Percentiles rank a stretch among this genome's conserved stretches.
These are phyloP conservation scores for Cordyceps pruinosa DNA, from an alignment of 2,329 filamentous ascomycete species.

Conservation along the genomic window DNA sequence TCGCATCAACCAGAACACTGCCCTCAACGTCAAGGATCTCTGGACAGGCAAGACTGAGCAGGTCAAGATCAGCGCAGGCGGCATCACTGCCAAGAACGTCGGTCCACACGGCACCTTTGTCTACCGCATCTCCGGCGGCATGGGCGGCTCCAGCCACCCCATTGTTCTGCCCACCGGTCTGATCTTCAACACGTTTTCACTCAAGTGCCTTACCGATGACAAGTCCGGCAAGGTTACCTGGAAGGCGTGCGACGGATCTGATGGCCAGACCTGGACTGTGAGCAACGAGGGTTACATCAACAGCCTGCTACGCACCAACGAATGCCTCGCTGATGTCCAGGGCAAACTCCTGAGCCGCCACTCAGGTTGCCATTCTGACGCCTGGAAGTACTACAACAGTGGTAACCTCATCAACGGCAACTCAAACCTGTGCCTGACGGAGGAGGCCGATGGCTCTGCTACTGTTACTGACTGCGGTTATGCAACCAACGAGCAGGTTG, in stretches of 20 bases:
- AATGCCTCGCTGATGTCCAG: conserved; percentile 26
- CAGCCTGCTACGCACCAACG: conserved; percentile 27
- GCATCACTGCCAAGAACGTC: conserved; percentile 23
- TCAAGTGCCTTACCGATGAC: conserved; percentile 34
- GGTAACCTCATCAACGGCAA: conserved; percentile 35
- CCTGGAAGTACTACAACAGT: conserved; percentile 37
- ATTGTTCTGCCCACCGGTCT: conserved; percentile 36
- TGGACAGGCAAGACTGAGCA: conserved; percentile 31
- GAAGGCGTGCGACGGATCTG: conserved; percentile 29
- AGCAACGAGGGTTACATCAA: conserved; percentile 27
- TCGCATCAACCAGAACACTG: conserved; percentile 21
- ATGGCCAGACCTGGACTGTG: conserved; percentile 37
- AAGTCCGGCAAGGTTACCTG: conserved; percentile 24
- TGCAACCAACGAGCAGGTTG: conserved; percentile 36
- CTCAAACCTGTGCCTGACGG: conserved; percentile 32
- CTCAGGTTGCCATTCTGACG: conserved; percentile 21
- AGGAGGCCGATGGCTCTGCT: conserved; percentile 22
- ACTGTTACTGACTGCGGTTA: conserved; percentile 27
- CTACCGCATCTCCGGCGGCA: conserved; percentile 31
- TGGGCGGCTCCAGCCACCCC: conserved; percentile 17
- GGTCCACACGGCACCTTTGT: conserved; percentile 34
- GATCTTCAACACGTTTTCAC: conserved; percentile 42
- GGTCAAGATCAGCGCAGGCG: conserved; percentile 19
- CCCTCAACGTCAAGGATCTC: conserved; percentile 31
- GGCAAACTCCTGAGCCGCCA: conserved; percentile 15